Evolutionary conservation across 2,329 filamentous ascomycete genomes (phyloP).

Genomic region (Fusarium sp.): DNA sequence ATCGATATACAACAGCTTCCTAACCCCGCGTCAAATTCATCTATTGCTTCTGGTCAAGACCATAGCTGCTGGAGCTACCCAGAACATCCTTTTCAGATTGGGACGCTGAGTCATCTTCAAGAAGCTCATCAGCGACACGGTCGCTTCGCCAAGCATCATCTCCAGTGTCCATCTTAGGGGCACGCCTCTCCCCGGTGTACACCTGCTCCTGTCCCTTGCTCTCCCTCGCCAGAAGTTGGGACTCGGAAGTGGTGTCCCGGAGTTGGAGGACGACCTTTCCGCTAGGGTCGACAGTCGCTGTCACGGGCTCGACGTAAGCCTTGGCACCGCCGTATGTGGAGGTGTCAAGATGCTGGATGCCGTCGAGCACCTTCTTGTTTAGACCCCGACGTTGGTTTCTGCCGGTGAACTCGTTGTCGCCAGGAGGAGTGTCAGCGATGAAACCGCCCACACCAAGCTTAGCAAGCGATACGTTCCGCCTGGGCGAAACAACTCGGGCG

Average conservation of each 20-base stretch:
- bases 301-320: conserved; percentile 57
- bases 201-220: conserved; percentile 48
- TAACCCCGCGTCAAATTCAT: conserved; percentile 10
- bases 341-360: conserved; percentile 56
- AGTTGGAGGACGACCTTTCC: conserved; percentile 59
- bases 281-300: conserved; percentile 57
- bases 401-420: conserved; percentile 55
- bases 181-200: conserved; percentile 43
- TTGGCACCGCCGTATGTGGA: conserved; percentile 61
- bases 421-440: conserved; percentile 53
- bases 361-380: conserved; percentile 44
- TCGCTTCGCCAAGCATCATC: conserved; percentile 36
- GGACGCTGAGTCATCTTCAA: conserved; percentile 27
- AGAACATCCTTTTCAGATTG: conserved; percentile 57
- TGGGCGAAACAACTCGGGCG: conserved; percentile 60
- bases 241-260: conserved; percentile 50
- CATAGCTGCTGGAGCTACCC: conserved; percentile 52
- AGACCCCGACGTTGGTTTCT: conserved; percentile 33
- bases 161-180: conserved; percentile 13
- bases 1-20: conserved; percentile 39
- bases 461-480: conserved; percentile 46
- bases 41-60: conserved; percentile 44
- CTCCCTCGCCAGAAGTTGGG: conserved; percentile 58
- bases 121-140: conserved; percentile 44
- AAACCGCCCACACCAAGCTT: conserved; percentile 65